phyloP scores from a whole-genome alignment of 129 eudicot species.

The Flaveria linearis region DNA sequence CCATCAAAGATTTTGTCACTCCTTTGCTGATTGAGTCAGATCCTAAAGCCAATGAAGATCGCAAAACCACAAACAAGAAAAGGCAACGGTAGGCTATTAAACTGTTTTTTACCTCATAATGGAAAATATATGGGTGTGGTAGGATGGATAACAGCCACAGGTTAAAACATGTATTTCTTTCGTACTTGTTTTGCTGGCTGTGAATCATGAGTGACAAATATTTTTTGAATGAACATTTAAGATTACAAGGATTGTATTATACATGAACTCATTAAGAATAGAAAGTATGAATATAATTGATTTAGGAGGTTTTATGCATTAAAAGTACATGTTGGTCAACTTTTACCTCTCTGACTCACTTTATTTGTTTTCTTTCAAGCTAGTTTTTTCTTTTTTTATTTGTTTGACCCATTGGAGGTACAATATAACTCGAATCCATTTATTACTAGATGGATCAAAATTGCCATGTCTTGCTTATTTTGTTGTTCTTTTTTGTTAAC shows the following conservation, averaged over 20 bases:
- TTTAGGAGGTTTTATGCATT: not conserved
- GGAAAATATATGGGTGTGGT: not conserved
- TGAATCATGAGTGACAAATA: not conserved
- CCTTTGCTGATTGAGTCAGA: conserved; percentile 27
- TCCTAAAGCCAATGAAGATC: conserved; percentile 36
- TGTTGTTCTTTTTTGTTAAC: not conserved
- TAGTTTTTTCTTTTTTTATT: not conserved
- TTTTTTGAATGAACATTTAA: not conserved
- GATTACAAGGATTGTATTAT: not conserved
- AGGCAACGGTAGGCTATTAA: conserved; percentile 43
- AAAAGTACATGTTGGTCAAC: not conserved
- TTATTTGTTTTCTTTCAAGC: not conserved
- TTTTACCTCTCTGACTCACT: not conserved
- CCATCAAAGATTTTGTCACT: conserved; percentile 60
- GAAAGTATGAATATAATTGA: not conserved
- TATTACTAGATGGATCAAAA: not conserved
- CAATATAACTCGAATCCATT: not conserved
- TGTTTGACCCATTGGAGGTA: not conserved
- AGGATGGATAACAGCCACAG: not conserved
- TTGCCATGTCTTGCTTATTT: not conserved
- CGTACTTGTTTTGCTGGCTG: not conserved
- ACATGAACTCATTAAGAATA: not conserved
- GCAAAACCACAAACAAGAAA: conserved; percentile 34
- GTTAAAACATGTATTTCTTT: not conserved
- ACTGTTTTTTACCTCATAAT: not conserved